phyloP scores from a whole-genome alignment of 2,329 filamentous ascomycete species.

The Aspergillus sp. region DNA sequence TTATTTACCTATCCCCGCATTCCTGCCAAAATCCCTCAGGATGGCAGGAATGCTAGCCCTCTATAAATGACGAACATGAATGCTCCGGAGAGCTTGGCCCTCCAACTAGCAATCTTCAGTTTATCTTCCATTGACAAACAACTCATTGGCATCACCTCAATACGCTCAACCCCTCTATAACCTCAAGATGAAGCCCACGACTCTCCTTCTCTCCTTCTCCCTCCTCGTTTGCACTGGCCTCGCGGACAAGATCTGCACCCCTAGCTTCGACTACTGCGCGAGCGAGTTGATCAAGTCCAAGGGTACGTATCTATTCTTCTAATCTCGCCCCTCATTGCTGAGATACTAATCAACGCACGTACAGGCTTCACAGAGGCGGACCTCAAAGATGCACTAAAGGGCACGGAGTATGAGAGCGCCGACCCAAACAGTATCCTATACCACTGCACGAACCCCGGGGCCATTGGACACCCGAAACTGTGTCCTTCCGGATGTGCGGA shows the following conservation, averaged over 20 bases:
- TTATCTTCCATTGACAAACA: background rate
- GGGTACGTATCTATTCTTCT: slow-evolving; percentile 23
- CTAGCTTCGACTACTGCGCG: slow-evolving; percentile 43
- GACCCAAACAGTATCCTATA: slow-evolving; percentile 36
- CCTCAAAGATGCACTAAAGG: slow-evolving; percentile 33
- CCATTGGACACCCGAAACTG: slow-evolving; percentile 38
- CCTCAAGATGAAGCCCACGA: slow-evolving; percentile 31
- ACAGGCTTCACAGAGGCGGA: slow-evolving; percentile 36
- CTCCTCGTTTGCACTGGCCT: slow-evolving; percentile 26
- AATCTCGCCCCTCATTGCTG: too few relatives aligned
- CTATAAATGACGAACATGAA: background rate
- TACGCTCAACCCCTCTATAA: background rate
- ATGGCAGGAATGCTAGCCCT: background rate
- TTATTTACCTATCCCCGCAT: background rate
- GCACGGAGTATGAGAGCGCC: slow-evolving; percentile 32
- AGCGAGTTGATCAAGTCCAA: slow-evolving; percentile 33
- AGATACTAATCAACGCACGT: too few relatives aligned
- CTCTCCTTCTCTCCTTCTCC: slow-evolving; percentile 26
- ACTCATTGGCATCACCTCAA: background rate
- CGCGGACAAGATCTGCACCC: slow-evolving; percentile 37
- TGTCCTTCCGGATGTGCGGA: slow-evolving; percentile 34
- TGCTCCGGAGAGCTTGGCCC: too few relatives aligned
- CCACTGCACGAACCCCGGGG: slow-evolving; percentile 41
- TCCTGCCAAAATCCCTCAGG: slow-evolving; percentile 11
- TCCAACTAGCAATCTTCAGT: background rate